Evolutionary conservation across 345 rosid genomes (phyloP).

Genomic region (Salix purpurea): DNA sequence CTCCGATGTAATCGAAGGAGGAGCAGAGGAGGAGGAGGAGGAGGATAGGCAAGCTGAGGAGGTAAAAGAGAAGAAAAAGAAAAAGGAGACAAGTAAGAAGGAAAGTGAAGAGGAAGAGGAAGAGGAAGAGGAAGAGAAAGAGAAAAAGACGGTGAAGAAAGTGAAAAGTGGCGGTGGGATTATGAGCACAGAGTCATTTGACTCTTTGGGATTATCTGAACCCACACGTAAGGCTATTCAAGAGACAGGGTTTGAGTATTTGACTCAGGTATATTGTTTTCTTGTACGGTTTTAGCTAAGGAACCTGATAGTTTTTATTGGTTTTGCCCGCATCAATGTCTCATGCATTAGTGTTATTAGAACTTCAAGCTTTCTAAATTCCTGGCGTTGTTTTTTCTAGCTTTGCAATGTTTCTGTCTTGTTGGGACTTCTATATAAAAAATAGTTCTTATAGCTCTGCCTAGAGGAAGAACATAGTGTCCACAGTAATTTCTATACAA

Average conservation of each 20-base stretch:
- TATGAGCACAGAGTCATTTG: conserved; percentile 74
- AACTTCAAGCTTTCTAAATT: neutral
- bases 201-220: conserved; percentile 60
- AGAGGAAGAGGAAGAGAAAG: conserved; percentile 16
- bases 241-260: conserved; percentile 66
- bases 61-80: neutral
- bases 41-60: neutral
- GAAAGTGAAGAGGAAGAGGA: conserved; percentile 12
- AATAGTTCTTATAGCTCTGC: too few relatives aligned
- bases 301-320: neutral
- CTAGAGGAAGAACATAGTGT: neutral
- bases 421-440: neutral
- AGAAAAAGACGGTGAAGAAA: conserved; percentile 20
- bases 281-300: neutral
- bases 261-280: conserved; percentile 64
- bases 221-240: conserved; percentile 61
- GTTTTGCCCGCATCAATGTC: neutral
- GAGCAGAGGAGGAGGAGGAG: conserved; percentile 1
- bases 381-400: neutral
- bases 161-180: conserved; percentile 53
- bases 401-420: neutral
- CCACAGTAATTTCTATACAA: neutral
- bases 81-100: neutral
- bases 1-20: conserved; percentile 5
- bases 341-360: neutral